These are phyloP conservation scores for Hyphopichia burtonii DNA, from an alignment of 1,139 yeast species.

Conservation along the genomic window DNA sequence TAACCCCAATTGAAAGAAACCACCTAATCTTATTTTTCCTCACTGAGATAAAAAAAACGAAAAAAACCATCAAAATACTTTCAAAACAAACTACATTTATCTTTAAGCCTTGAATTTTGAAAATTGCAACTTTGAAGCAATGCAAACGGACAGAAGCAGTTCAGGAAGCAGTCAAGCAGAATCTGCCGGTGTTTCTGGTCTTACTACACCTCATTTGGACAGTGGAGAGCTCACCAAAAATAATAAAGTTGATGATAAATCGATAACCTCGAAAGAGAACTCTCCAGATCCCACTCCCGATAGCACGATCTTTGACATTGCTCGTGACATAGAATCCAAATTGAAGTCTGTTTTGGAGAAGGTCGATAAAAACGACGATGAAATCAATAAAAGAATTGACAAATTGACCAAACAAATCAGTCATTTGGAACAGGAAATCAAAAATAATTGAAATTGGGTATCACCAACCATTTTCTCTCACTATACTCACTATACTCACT, in stretches of 20 bases:
- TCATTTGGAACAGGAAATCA: constrained; percentile 15
- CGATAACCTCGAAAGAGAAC: constrained; percentile 9
- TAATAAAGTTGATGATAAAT: constrained; percentile 3
- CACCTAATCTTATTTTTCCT: too few species aligned
- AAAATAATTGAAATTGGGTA: not conserved
- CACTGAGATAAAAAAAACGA: too few species aligned
- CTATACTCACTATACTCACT: too few species aligned
- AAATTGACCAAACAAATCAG: constrained; percentile 19
- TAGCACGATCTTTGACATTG: constrained; percentile 51
- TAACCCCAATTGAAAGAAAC: too few species aligned
- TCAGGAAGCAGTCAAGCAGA: constrained; percentile 3
- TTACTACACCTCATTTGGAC: constrained; percentile 18
- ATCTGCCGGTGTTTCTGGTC: constrained; percentile 8
- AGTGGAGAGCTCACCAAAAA: constrained; percentile 10
- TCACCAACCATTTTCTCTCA: too few species aligned
- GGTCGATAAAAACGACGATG: constrained; percentile 29
- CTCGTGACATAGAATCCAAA: constrained; percentile 46
- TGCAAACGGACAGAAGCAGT: not conserved
- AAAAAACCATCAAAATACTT: too few species aligned
- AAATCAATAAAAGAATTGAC: constrained; percentile 28
- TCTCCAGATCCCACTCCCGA: constrained; percentile 6
- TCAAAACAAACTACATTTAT: too few species aligned
- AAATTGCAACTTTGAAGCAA: too few species aligned
- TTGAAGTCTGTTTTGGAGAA: constrained; percentile 30
- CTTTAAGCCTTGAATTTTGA: too few species aligned